Evolutionary conservation across 768 basidiomycete genomes (phyloP).

Genomic region (Cystobasidium onofrii): DNA sequence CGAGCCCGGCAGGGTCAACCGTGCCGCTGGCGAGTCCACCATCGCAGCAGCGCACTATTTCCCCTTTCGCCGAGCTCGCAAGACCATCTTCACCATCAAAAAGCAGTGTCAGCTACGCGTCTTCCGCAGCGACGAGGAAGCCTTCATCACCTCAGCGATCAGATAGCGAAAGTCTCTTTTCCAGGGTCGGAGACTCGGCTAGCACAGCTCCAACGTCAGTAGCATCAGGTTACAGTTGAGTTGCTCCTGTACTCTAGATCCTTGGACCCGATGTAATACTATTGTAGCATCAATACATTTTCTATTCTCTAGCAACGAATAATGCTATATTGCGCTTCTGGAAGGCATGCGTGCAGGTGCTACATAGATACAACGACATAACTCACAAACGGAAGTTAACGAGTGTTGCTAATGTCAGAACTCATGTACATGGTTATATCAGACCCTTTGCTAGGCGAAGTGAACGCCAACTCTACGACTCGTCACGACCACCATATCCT

Average conservation of each 20-base stretch:
- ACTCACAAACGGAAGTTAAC: too few species aligned
- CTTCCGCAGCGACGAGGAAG: constrained; percentile 12
- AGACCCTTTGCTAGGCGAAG: background rate
- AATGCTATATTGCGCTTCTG: too few species aligned
- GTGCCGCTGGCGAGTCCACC: background rate
- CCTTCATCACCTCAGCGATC: background rate
- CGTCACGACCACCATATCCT: background rate
- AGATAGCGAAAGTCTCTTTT: constrained; percentile 22
- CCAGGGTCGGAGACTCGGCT: constrained; percentile 3
- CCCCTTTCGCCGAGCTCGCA: constrained; percentile 24
- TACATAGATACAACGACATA: too few species aligned
- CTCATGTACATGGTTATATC: too few species aligned
- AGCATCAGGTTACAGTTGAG: constrained; percentile 13
- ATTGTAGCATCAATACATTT: background rate
- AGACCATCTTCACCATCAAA: constrained; percentile 18
- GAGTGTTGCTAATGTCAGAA: too few species aligned
- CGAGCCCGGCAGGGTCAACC: background rate
- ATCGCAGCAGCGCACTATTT: constrained; percentile 6
- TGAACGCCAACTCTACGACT: background rate
- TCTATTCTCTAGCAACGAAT: background rate
- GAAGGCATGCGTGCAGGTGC: too few species aligned
- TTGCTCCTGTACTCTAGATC: background rate
- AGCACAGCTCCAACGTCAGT: constrained; percentile 28
- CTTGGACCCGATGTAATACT: background rate
- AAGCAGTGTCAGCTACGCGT: background rate